Evolutionary conservation across 2,329 filamentous ascomycete genomes (phyloP).

Genomic region (Elsinoe ampelina): DNA sequence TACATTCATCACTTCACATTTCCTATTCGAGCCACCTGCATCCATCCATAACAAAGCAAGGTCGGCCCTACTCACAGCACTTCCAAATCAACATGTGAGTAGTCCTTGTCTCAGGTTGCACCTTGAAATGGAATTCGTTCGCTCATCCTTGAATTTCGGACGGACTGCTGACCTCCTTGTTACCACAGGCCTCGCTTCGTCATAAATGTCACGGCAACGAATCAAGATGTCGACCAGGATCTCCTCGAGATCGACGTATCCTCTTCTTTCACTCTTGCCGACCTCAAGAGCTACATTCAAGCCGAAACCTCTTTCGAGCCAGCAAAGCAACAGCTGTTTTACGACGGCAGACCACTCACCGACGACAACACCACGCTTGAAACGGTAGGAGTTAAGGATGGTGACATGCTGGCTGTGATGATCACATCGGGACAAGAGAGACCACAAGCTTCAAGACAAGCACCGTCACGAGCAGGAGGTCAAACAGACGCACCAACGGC

Average conservation of each 20-base stretch:
- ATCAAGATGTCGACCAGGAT: constrained; percentile 58
- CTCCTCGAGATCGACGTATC: constrained; percentile 76
- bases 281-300: constrained; percentile 80
- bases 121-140: neutral
- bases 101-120: neutral
- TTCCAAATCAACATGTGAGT: constrained; percentile 6
- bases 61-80: constrained; percentile 13
- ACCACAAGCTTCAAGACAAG: constrained; percentile 28
- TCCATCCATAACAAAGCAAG: constrained; percentile 18
- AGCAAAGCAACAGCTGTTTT: constrained; percentile 72
- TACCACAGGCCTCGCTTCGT: constrained; percentile 65
- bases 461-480: constrained; percentile 27
- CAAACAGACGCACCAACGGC: constrained; percentile 19
- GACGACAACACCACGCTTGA: constrained; percentile 74
- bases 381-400: constrained; percentile 70
- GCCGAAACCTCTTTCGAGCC: constrained; percentile 69
- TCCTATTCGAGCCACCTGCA: constrained; percentile 22
- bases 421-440: constrained; percentile 47
- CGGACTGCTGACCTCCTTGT: neutral
- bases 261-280: constrained; percentile 70
- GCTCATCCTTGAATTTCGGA: neutral
- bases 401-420: constrained; percentile 86
- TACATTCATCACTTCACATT: constrained; percentile 6
- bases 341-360: constrained; percentile 73
- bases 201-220: constrained; percentile 69